Percentiles rank a stretch among this genome's conserved stretches.
phyloP scores from a whole-genome alignment of 768 basidiomycete genomes.

The Heimioporus sp. region DNA sequence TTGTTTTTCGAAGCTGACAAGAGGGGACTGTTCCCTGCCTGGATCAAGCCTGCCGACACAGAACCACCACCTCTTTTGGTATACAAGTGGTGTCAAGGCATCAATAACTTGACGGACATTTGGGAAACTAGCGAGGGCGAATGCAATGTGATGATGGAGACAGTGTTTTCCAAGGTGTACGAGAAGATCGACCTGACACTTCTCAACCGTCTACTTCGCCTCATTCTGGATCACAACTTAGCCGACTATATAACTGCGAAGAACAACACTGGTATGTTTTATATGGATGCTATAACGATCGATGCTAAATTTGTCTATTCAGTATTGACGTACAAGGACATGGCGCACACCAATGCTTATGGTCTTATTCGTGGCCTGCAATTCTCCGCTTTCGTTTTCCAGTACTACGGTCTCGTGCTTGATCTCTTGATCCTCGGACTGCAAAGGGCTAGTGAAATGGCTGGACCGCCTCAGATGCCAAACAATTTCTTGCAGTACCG shows the following conservation, averaged over 20 bases:
- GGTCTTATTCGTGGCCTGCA: constrained; percentile 97
- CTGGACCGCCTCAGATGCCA: constrained; percentile 94
- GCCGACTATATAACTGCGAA: constrained; percentile 99
- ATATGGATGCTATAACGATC: not conserved
- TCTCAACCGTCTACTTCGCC: constrained; percentile 90
- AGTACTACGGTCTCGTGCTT: constrained; percentile 94
- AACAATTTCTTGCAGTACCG: constrained; percentile 99
- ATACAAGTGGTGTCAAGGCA: constrained; percentile 99
- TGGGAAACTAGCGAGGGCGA: constrained; percentile 99
- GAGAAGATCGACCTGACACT: constrained; percentile 98
- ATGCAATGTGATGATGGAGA: constrained; percentile 99
- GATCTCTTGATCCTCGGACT: constrained; percentile 95
- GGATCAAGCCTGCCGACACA: constrained; percentile 98
- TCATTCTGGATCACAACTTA: constrained; percentile 97
- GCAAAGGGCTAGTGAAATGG: constrained; percentile 99
- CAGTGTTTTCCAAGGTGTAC: constrained; percentile 94
- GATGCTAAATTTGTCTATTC: constrained; percentile 3
- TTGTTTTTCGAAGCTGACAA: constrained; percentile 99
- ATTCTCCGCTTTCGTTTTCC: constrained; percentile 99
- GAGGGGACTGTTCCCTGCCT: constrained; percentile 94
- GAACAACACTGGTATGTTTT: constrained; percentile 78
- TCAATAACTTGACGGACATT: constrained; percentile 96
- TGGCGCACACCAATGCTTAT: constrained; percentile 97
- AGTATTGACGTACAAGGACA: constrained; percentile 92
- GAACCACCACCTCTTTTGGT: constrained; percentile 96